Evolutionary conservation across 768 basidiomycete genomes (phyloP).

Genomic region (Mycena rosella): DNA sequence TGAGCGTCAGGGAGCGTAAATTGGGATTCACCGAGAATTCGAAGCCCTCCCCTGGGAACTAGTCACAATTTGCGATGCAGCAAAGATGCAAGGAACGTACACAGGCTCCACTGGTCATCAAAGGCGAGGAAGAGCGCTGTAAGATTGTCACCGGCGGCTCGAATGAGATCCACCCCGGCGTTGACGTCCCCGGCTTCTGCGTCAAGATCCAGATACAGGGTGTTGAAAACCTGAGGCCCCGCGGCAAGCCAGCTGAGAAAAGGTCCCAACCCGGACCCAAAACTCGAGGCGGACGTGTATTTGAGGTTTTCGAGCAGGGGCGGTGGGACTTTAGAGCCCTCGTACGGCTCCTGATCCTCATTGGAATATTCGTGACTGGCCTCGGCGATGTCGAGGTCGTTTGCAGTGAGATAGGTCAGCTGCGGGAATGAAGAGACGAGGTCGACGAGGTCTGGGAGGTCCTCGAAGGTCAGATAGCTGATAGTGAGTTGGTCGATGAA

Average conservation of each 20-base stretch:
- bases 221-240: slow-evolving; percentile 19
- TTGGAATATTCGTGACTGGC: slow-evolving; percentile 32
- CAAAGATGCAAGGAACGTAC: slow-evolving; percentile 1
- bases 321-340: slow-evolving; percentile 24
- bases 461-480: slow-evolving; percentile 22
- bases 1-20: slow-evolving; percentile 19
- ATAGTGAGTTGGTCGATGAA: slow-evolving; percentile 21
- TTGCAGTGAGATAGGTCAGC: slow-evolving; percentile 25
- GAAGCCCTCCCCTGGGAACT: slow-evolving; percentile 26
- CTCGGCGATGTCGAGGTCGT: slow-evolving; percentile 29
- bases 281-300: slow-evolving; percentile 19
- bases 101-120: slow-evolving; percentile 25
- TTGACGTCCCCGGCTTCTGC: slow-evolving; percentile 31
- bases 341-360: slow-evolving; percentile 29
- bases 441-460: slow-evolving; percentile 30
- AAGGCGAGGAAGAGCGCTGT: slow-evolving; percentile 26
- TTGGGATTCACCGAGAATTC: slow-evolving; percentile 20
- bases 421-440: slow-evolving; percentile 28
- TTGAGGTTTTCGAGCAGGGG: slow-evolving; percentile 4
- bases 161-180: slow-evolving; percentile 30
- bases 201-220: slow-evolving; percentile 24
- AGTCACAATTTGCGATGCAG: background rate
- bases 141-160: slow-evolving; percentile 16
- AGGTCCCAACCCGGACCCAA: slow-evolving; percentile 24
- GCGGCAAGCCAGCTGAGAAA: slow-evolving; percentile 34